Percentiles rank a stretch among this genome's conserved stretches.
Evolutionary conservation across 2,329 filamentous ascomycete species (phyloP).

Genomic region (Achaetomium macrosporum): DNA sequence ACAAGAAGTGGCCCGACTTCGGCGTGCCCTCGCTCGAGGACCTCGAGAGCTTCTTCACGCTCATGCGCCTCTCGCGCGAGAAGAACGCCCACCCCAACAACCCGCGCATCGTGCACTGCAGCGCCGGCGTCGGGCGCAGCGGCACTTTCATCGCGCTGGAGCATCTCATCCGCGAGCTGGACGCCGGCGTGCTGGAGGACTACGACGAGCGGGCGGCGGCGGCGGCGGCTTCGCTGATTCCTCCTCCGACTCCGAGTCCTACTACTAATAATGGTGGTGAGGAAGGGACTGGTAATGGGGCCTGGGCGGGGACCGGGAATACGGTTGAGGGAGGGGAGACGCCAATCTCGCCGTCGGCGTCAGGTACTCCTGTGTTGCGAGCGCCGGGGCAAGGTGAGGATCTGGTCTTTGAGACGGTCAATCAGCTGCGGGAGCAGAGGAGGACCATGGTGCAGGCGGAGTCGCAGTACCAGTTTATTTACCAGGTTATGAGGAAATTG

Average conservation of each 20-base stretch:
- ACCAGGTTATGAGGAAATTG: conserved; percentile 71
- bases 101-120: conserved; percentile 80
- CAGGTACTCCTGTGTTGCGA: neutral
- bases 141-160: conserved; percentile 97
- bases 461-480: conserved; percentile 78
- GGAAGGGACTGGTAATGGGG: neutral
- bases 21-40: conserved; percentile 68
- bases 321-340: conserved; percentile 9
- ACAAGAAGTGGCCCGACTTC: conserved; percentile 86
- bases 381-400: conserved; percentile 40
- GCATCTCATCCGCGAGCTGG: conserved; percentile 76
- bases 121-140: conserved; percentile 86
- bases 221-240: neutral
- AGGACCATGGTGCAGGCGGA: conserved; percentile 95
- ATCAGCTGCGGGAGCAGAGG: conserved; percentile 75
- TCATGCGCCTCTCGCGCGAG: conserved; percentile 62
- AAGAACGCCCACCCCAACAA: conserved; percentile 52
- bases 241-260: too few species aligned
- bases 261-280: neutral
- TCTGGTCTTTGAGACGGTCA: conserved; percentile 71
- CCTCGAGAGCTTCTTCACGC: conserved; percentile 59
- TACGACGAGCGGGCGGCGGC: conserved; percentile 29
- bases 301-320: neutral
- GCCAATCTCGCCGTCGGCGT: neutral
- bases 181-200: conserved; percentile 60